A percentile compares a stretch with the other conserved stretches of the same genome.
These are phyloP conservation scores for Monosporozyma unispora DNA, from an alignment of 805 yeast species.

Conservation along the genomic window DNA sequence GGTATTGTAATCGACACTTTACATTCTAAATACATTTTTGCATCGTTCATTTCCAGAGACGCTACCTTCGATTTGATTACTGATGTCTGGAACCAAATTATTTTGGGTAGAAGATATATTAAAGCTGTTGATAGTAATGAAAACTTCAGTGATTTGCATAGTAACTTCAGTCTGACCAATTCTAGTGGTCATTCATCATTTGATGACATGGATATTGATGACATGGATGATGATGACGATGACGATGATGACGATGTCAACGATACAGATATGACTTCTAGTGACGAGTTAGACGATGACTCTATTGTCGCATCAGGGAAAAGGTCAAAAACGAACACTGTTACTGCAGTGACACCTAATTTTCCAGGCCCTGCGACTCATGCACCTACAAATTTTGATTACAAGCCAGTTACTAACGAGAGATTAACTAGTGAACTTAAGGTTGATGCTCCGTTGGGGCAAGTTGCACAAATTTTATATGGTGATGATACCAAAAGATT, in stretches of 20 bases:
- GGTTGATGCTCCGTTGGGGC: constrained; percentile 59
- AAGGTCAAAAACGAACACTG: constrained; percentile 29
- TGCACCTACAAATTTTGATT: constrained; percentile 39
- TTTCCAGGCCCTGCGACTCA: constrained; percentile 38
- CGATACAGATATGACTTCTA: constrained; percentile 22
- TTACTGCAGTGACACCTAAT: not conserved
- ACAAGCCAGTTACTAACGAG: constrained; percentile 41
- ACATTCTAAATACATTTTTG: constrained; percentile 57
- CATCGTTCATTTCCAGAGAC: constrained; percentile 59
- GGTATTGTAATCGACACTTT: constrained; percentile 57
- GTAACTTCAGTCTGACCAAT: not conserved
- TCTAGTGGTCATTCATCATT: constrained; percentile 1
- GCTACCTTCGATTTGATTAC: constrained; percentile 42
- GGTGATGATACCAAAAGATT: constrained; percentile 48
- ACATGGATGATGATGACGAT: constrained; percentile 24
- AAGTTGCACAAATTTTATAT: constrained; percentile 50
- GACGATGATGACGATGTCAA: constrained; percentile 17
- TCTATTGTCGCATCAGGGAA: not conserved
- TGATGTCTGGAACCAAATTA: constrained; percentile 51
- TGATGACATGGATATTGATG: constrained; percentile 10
- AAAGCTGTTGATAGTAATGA: constrained; percentile 17
- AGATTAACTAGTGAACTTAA: constrained; percentile 46
- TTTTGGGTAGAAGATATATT: constrained; percentile 56
- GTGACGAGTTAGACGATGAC: constrained; percentile 28
- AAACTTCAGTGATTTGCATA: constrained; percentile 16